Base-by-base conservation (phyloP, 164 flowering plant genomes). In the Macadamia integrifolia region DNA sequence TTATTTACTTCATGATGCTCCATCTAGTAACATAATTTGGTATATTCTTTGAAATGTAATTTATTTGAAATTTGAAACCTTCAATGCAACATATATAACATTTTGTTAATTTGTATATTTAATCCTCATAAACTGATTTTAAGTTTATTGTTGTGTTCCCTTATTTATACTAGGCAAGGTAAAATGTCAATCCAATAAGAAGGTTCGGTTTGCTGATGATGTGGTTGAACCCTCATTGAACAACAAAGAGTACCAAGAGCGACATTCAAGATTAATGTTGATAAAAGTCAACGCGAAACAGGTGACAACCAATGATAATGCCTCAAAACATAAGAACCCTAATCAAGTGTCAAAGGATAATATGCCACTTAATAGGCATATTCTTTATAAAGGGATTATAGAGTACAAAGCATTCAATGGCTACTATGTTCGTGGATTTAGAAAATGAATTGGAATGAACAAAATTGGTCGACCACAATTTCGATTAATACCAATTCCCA, bases 171-270 rank as follows among this genome's bases (percentile, higher is more conserved):
- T 46, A 46, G 50, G 50, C 9, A 46, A 1, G 9, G 12, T 1
- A 46, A 46, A 53, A 13, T 1, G 18, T 53, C 73, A 65, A 53
- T 44, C 14, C 0, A 84, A 80, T 79, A 87, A 84, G 77, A 83
- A 62, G 74, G 92, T 87, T 7, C 72, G 86, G 23, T 87, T 85
- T 48, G 83, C 86, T 3, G 84, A 74, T 0, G 80, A 76, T 23
- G 85, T 73, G 61, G 57, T 74, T 46, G 83, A 80, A 60, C 79
- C 86, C 17, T 80, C 85, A 13, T 63, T 79, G 1, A 69, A 73
- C 15, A 77, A 79, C 64, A 79, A 74, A 43, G 82, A 76, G 30
- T 75, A 78, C 49, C 70, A 80, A 9, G 58, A 65, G 66, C 75
- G 69, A 60, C 66, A 31, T 53, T 53, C 57, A 5, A 53, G 57